Base-by-base conservation (phyloP, 768 basidiomycete species). In the Rhizopogon vinicolor region DNA sequence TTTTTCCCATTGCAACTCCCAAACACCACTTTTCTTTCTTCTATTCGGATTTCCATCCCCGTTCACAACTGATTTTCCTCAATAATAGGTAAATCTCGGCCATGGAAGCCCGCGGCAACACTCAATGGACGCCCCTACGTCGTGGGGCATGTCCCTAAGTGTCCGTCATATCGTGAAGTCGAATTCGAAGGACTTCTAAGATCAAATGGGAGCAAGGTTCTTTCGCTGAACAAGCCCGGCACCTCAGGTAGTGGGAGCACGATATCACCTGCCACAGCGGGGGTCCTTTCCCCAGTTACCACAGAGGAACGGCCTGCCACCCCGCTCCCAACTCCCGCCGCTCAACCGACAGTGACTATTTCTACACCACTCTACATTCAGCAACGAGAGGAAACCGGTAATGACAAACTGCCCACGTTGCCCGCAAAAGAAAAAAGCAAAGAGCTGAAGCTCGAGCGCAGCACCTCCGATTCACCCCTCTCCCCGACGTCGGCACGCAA, bases 21-120 rank as follows among this genome's bases (percentile, higher is more conserved):
- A 33, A 33, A 33, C 6, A 1, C 31, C 31, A 31, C 13, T 14
- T 5, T 5, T 12, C 14, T 48, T 48, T 5, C 7, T 48, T 35
- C 46, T n/a, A 46, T 29, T 13, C 13, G 12, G 45, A 33, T 33
- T 6, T 7, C 4, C 19, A 14, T 48, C 31, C 0, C 8, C 7
- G 33, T 33, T 19, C 31, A 33, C 18, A 48, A 48, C 46, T 48
- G 14, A 48, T 48, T 7, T 22, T 19, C 31, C 6, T 48, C 13
- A 13, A 35, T 22, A 8, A 22, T 14, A 48, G 60, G 67, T 61
- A 70, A 70, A 60, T 68, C 68, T 49, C 69, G 81, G 65, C 79
- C 80, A 56, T 91, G 89, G 89, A 91, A 91, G 66, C 87, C 82
- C 49, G 89, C 88, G n/a, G 63, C 83, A n/a, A 90, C 87, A 25